Conservation (phyloP, 176 grass and related monocot genomes). For the Hordeum marinum region DNA sequence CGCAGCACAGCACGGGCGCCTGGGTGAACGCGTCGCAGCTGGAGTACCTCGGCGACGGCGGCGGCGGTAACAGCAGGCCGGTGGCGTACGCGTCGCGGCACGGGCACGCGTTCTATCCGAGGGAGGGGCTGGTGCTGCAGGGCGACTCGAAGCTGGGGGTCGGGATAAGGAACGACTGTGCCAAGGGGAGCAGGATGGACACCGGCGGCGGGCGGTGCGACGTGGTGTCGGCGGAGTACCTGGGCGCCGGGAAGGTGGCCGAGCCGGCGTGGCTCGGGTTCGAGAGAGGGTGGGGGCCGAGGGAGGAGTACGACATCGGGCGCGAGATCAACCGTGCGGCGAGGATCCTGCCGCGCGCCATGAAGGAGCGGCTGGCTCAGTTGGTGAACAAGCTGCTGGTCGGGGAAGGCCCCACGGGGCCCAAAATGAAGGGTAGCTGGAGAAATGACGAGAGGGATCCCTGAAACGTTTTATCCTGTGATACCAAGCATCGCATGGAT, state of each 20-base stretch:
- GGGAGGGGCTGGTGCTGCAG: slow-evolving; percentile 59
- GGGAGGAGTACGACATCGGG: slow-evolving; percentile 62
- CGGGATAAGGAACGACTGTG: slow-evolving; percentile 82
- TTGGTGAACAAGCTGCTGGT: slow-evolving; percentile 50
- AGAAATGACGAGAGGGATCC: slow-evolving; percentile 50
- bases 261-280: slow-evolving; percentile 79
- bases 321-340: slow-evolving; percentile 56
- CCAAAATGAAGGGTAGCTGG: slow-evolving; percentile 71
- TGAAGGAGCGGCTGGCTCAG: slow-evolving; percentile 33
- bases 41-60: slow-evolving; percentile 38
- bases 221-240: slow-evolving; percentile 69
- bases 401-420: slow-evolving; percentile 78
- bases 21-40: slow-evolving; percentile 75
- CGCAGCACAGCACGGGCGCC: slow-evolving; percentile 54
- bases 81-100: slow-evolving; percentile 62
- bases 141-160: slow-evolving; percentile 49
- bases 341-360: slow-evolving; percentile 42
- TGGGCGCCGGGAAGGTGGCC: slow-evolving; percentile 5
- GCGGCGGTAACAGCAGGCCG: slow-evolving; percentile 8
- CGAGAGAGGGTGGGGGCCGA: slow-evolving; percentile 72
- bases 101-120: slow-evolving; percentile 75
- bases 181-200: slow-evolving; percentile 55
- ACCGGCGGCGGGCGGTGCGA: slow-evolving; percentile 37
- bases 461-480: not conserved
- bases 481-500: too few species aligned